Evolutionary conservation across 2,329 filamentous ascomycete genomes (phyloP).

Genomic region (Chrysosporium keratinophilum): DNA sequence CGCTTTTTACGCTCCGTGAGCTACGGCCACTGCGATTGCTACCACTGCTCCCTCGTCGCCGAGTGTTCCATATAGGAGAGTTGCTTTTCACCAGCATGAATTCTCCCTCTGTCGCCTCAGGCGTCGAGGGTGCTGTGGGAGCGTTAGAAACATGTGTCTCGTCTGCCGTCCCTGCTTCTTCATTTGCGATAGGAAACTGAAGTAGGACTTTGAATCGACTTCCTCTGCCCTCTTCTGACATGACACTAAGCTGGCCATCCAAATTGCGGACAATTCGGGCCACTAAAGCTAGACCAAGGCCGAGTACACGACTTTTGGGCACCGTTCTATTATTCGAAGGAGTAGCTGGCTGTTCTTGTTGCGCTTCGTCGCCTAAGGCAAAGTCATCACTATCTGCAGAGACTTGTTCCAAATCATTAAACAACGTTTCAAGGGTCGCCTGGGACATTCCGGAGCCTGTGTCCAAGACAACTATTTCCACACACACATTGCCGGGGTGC

Average conservation of each 20-base stretch:
- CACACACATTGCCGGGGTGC: neutral
- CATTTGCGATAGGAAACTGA: neutral
- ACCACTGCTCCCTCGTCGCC: neutral
- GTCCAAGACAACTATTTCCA: conserved; percentile 2
- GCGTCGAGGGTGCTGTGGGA: conserved; percentile 1
- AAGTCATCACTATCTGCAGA: neutral
- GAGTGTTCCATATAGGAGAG: neutral
- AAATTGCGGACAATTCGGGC: conserved; percentile 2
- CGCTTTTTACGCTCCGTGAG: neutral
- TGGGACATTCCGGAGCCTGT: conserved; percentile 7
- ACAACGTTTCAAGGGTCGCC: neutral
- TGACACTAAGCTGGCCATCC: conserved; percentile 6
- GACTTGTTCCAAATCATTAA: conserved; percentile 6
- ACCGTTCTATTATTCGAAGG: neutral
- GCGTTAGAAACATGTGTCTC: neutral
- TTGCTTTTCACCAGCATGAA: conserved; percentile 4
- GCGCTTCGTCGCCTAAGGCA: neutral
- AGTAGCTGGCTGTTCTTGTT: neutral
- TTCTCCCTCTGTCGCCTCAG: neutral
- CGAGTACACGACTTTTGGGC: conserved; percentile 1
- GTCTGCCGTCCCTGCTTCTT: neutral
- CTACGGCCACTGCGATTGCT: neutral
- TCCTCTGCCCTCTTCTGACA: neutral
- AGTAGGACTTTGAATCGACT: conserved; percentile 1
- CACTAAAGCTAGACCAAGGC: conserved; percentile 3